These are phyloP conservation scores for Vitis hybrid DNA, from an alignment of 177 flowering plant genomes.

Conservation along the genomic window DNA sequence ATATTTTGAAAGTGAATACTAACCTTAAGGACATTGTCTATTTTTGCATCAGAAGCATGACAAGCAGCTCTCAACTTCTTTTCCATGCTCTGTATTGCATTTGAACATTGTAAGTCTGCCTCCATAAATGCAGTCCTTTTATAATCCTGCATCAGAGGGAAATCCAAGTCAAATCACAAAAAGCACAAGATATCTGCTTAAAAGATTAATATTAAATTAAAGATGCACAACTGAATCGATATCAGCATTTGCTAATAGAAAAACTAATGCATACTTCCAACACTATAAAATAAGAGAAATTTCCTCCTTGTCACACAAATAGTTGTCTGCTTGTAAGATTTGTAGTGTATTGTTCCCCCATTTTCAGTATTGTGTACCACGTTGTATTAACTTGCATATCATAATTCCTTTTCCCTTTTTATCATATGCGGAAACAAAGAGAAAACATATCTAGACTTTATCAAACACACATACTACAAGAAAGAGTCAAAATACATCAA, in stretches of 20 bases:
- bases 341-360: no score
- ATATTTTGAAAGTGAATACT: constrained; percentile 11
- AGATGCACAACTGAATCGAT: background rate
- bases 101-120: constrained; percentile 75
- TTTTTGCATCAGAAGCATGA: constrained; percentile 72
- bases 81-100: constrained; percentile 79
- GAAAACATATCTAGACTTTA: no score
- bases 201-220: background rate
- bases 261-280: no score
- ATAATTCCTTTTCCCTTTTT: no score
- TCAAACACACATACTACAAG: no score
- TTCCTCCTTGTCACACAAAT: no score
- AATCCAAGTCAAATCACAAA: constrained; percentile 3
- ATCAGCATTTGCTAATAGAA: background rate
- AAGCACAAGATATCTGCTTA: background rate
- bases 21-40: constrained; percentile 73
- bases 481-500: no score
- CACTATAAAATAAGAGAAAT: no score
- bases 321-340: no score
- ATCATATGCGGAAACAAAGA: no score
- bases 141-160: constrained; percentile 64
- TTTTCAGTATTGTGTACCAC: no score
- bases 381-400: no score
- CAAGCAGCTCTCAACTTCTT: constrained; percentile 83
- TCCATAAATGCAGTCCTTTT: constrained; percentile 80